These are phyloP conservation scores for Mucor piriformis DNA, from an alignment of 371 early-diverging fungal species.

Conservation along the genomic window DNA sequence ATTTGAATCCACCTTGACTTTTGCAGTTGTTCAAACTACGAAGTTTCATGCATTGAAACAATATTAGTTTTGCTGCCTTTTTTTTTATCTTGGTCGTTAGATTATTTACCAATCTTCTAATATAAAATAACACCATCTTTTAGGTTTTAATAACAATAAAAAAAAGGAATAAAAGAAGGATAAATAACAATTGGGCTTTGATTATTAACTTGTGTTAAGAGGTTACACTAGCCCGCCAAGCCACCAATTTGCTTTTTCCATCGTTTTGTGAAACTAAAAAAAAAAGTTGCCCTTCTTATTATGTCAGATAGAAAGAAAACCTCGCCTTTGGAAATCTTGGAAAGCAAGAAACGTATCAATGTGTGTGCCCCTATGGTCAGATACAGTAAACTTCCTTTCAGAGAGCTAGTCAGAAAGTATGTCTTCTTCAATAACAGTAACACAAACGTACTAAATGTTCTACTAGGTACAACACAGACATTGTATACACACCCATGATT, in stretches of 20 bases:
- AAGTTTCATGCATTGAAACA: background rate
- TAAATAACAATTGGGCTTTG: background rate
- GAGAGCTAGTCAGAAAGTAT: conserved; percentile 85
- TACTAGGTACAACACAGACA: conserved; percentile 83
- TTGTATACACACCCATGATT: conserved; percentile 98
- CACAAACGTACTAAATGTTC: conserved; percentile 3
- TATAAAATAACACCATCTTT: background rate
- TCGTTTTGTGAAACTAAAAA: background rate
- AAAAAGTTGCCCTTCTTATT: background rate
- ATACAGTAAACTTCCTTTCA: conserved; percentile 93
- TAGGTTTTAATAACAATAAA: background rate
- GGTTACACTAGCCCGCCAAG: no score
- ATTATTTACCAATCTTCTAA: background rate
- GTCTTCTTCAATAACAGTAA: conserved; percentile 6
- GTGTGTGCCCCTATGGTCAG: conserved; percentile 98
- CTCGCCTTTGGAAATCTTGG: conserved; percentile 45
- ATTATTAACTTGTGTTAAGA: no score
- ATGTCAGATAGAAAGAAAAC: conserved; percentile 20
- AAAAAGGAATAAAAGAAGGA: background rate
- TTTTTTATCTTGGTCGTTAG: background rate
- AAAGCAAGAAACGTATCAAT: conserved; percentile 61
- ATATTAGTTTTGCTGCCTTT: background rate
- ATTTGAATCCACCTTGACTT: conserved; percentile 21
- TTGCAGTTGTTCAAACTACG: conserved; percentile 19
- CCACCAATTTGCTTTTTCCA: background rate